Evolutionary conservation across 2,329 filamentous ascomycete species (phyloP), one percentile per base, ranked within the genome.

Genomic region (Ascochyta koolunga): DNA sequence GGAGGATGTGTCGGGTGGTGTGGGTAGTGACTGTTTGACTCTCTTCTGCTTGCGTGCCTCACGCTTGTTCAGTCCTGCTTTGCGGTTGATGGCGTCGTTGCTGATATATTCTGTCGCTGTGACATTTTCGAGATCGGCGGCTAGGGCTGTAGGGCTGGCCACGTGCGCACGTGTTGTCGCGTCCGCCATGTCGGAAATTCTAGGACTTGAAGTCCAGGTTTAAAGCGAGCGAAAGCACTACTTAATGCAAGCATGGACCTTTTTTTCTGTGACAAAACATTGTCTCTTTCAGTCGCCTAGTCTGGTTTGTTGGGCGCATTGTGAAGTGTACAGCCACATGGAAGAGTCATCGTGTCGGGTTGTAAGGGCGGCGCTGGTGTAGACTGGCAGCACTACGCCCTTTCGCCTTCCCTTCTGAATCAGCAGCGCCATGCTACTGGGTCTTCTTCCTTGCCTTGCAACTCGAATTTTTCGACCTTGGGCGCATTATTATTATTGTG

Each of bases 101-200:
- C 31, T 58, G 54, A 56, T 40, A 50, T 53, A 54, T 62, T 50
- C 25, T 31, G 45, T 50, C 19, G 32, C 25, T 47, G 54, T 43
- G 52, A 60, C 57, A 24, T 15, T 64, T 60, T 68, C 54, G 45
- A 36, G 41, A 50, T 54, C 37, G 43, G 45, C 58, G 60, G 57
- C 66, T 47, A 57, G 56, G 47, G 50, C 29, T 27, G 51, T 53
- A 52, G 54, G 56, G 59, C 56, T 63, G 52, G 36, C 52, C 70
- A 73, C 70, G 71, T 74, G 70, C 62, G 62, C 68, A 71, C 71
- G 70, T 71, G 71, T 54, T 24, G 31, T 29, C 67, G 70, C 62
- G 71, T 66, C 61, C 22, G 55, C 36, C 67, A 68, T 71, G 27
- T 27, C 19, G 24, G 36, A 37, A 27, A 18, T 45, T 24, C 13